phyloP scores from a whole-genome alignment of 345 rosid genomes.

The Citrus mangshanensis region DNA sequence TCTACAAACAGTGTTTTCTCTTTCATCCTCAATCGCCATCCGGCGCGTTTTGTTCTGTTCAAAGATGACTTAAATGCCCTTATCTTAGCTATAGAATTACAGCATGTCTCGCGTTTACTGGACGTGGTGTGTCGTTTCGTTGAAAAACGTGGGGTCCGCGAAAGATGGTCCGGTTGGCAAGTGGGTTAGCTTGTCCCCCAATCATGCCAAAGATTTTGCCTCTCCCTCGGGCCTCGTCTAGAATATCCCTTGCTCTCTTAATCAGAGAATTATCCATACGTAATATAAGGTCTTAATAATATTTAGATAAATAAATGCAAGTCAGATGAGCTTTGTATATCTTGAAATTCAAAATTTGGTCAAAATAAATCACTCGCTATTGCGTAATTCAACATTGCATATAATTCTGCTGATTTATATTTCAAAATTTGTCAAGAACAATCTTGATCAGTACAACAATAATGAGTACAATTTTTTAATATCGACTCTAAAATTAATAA shows the following conservation, averaged over 20 bases:
- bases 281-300: neutral
- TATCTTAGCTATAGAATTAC: neutral
- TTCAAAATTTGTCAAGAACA: too few relatives aligned
- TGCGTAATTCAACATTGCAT: neutral
- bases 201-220: neutral
- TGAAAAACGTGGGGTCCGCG: neutral
- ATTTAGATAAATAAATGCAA: neutral
- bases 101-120: neutral
- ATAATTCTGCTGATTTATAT: too few relatives aligned
- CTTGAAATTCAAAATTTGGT: too few relatives aligned
- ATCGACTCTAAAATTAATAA: too few relatives aligned
- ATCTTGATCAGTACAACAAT: too few relatives aligned
- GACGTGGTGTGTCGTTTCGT: constrained; percentile 1
- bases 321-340: neutral
- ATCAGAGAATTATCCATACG: neutral
- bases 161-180: constrained; percentile 8
- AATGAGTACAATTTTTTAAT: accelerated
- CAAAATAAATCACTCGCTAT: neutral
- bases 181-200: constrained; percentile 10
- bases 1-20: neutral
- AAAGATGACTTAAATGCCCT: constrained; percentile 20
- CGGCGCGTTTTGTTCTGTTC: constrained; percentile 19
- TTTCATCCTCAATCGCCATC: constrained; percentile 14
- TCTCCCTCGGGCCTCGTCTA: neutral
- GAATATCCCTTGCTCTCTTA: neutral